Base-by-base conservation (phyloP, 768 basidiomycete genomes). In the Panellus pusillus region DNA sequence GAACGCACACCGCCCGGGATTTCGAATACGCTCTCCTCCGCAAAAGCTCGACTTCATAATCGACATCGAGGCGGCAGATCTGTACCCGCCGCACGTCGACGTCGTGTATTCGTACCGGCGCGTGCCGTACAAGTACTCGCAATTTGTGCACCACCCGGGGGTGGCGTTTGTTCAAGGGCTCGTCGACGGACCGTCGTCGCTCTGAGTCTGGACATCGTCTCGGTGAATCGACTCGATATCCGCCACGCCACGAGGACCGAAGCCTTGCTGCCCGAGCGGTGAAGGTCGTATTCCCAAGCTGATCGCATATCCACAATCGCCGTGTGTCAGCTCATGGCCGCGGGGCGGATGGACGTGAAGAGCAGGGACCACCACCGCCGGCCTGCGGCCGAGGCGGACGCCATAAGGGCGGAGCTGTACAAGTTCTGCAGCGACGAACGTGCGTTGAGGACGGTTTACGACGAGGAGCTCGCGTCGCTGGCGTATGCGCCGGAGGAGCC, bases 61-160 rank as follows among this genome's bases (percentile, higher is more conserved):
- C 50, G 90, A 92, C 55, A 81, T 93, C 29, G 94, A 95, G 70
- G 89, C 90, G 0, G 79, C 78, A 8, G 75, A 78, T 17, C 72
- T 89, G 57, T 95, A 95, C 65, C 86, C 91, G 12, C 86, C 87
- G 42, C 80, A 84, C 38, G 79, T 97, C 53, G 88, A 93, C 59
- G 90, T 93, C 17, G 75, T 87, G 19, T 98, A 98, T 71, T 90
- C 89, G 9, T 98, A 98, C 66, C 87, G 95, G 13, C 85, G 88
- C 36, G 72, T 81, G 38, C 78, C 85, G 4, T 91, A 84, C 74
- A 78, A 80, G 58, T 82, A 93, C 70, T 90, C 93, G 17, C 96
- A 98, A 66, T 98, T 92, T 67, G 89, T 97, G 28, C 96, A 97
- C 65, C 84, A 86, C 44, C 83, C 88, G 5, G 97, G 97, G 1